Evolutionary conservation across 106 monocot species (phyloP).

Genomic region (Allium sativum): DNA sequence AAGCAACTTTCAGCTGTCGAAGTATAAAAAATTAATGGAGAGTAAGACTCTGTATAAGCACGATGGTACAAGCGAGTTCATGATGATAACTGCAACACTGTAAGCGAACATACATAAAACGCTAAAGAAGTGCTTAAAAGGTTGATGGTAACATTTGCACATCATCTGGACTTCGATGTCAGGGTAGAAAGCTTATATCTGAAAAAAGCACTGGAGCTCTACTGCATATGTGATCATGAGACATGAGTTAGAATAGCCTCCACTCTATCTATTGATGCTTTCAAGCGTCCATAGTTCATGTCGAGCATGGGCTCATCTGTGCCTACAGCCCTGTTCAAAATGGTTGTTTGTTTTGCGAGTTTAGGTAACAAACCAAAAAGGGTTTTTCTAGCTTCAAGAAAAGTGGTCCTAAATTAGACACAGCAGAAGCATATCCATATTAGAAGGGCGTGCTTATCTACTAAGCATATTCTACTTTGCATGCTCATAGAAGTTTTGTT

Average conservation of each 20-base stretch:
- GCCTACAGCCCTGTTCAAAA: conserved; percentile 42
- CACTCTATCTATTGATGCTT: conserved; percentile 83
- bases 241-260: conserved; percentile 55
- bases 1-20: too few species aligned
- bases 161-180: too few species aligned
- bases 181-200: too few species aligned
- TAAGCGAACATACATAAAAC: too few species aligned
- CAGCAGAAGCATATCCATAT: too few species aligned
- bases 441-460: background rate
- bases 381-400: background rate
- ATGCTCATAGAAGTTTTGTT: background rate
- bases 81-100: too few species aligned
- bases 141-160: too few species aligned
- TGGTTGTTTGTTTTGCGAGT: background rate
- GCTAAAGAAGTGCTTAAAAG: too few species aligned
- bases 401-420: background rate
- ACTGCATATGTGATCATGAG: background rate
- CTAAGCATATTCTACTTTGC: background rate
- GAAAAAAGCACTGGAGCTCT: too few species aligned
- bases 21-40: too few species aligned
- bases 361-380: background rate
- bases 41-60: too few species aligned
- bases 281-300: conserved; percentile 76
- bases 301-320: conserved; percentile 63
- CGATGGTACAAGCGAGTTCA: too few species aligned